These are phyloP conservation scores for Flaveria bidentis DNA, from an alignment of 129 eudicot species.

Conservation along the genomic window DNA sequence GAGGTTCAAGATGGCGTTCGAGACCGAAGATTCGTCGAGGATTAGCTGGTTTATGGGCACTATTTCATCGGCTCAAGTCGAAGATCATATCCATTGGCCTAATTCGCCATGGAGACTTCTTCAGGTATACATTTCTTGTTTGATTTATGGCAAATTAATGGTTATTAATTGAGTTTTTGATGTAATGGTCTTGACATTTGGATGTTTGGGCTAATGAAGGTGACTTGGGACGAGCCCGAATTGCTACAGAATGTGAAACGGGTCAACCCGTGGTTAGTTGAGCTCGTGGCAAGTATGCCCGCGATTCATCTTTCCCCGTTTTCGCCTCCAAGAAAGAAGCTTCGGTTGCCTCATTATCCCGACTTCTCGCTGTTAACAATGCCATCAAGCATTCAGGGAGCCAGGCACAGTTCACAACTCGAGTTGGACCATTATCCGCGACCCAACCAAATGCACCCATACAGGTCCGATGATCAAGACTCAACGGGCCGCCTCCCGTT, in stretches of 20 bases:
- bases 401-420: slow-evolving; percentile 83
- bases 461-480: slow-evolving; percentile 29
- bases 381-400: slow-evolving; percentile 93
- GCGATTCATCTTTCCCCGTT: slow-evolving; percentile 65
- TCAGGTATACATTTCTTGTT: slow-evolving; percentile 47
- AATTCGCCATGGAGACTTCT: slow-evolving; percentile 94
- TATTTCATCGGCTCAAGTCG: slow-evolving; percentile 66
- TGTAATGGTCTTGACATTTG: neutral
- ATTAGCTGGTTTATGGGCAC: slow-evolving; percentile 99
- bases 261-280: slow-evolving; percentile 96
- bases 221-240: slow-evolving; percentile 94
- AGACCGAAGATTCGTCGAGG: slow-evolving; percentile 86
- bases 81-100: slow-evolving; percentile 78
- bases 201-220: slow-evolving; percentile 40
- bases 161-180: neutral
- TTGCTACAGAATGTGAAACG: slow-evolving; percentile 85
- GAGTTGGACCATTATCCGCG: slow-evolving; percentile 28
- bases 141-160: neutral
- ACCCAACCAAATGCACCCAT: slow-evolving; percentile 49
- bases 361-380: slow-evolving; percentile 56
- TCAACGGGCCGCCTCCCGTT: slow-evolving; percentile 21
- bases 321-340: slow-evolving; percentile 81
- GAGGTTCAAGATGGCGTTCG: slow-evolving; percentile 96
- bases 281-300: slow-evolving; percentile 70
- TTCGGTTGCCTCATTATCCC: slow-evolving; percentile 59